A percentile compares a stretch with the other conserved stretches of the same genome.
phyloP scores from a whole-genome alignment of 1,139 yeast species.

The Hyphopichia pseudoburtonii region DNA sequence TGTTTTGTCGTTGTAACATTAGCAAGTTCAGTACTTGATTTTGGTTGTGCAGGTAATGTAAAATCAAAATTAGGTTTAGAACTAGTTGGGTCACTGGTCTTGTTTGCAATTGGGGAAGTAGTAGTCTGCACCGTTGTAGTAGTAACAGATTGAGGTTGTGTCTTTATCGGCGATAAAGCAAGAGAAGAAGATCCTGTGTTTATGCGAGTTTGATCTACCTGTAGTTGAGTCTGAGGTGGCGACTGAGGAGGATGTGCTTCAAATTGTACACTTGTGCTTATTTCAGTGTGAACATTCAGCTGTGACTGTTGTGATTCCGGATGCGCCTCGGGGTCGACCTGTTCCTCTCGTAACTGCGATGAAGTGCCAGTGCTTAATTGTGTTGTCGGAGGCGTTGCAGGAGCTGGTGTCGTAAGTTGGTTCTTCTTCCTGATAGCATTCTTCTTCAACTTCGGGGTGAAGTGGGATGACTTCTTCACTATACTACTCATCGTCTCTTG shows the following conservation, averaged over 20 bases:
- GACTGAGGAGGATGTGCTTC: slow-evolving; percentile 1
- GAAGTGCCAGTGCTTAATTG: slow-evolving; percentile 12
- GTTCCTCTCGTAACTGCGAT: no score
- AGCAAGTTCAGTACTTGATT: no score
- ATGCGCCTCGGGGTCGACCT: no score
- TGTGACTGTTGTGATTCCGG: no score
- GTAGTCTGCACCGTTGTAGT: neutral
- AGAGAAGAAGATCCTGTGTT: neutral
- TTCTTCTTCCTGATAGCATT: slow-evolving; percentile 20
- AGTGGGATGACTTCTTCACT: slow-evolving; percentile 43
- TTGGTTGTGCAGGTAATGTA: no score
- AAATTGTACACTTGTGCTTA: no score
- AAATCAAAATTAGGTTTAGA: no score
- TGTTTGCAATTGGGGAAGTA: neutral
- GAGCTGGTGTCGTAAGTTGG: slow-evolving; percentile 7
- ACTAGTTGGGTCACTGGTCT: no score
- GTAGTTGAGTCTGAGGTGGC: neutral
- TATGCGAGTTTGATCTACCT: neutral
- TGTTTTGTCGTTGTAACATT: neutral
- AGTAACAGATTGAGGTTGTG: neutral
- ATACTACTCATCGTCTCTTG: slow-evolving; percentile 47
- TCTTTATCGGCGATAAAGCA: neutral
- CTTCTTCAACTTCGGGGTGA: slow-evolving; percentile 40
- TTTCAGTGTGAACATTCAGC: no score
- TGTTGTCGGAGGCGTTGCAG: slow-evolving; percentile 26